Evolutionary conservation across 768 basidiomycete genomes (phyloP), one percentile per base, ranked within the genome.

Genomic region (Scleroderma bovista): DNA sequence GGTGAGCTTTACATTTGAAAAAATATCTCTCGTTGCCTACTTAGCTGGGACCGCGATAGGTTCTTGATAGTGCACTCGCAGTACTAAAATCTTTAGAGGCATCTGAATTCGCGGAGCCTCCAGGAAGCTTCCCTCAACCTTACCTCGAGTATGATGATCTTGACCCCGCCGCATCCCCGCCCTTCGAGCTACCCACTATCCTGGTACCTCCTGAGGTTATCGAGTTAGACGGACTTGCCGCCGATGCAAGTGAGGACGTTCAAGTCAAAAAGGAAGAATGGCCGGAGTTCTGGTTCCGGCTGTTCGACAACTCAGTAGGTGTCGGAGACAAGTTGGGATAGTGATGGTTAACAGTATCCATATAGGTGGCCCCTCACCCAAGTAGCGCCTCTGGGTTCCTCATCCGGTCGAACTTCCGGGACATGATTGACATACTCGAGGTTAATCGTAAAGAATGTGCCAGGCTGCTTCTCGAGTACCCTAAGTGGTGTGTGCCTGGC

Each of bases 391-490:
- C 80, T 9, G 93, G 93, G 3, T 95, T 93, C 67, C 74, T 85
- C 23, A 76, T 96, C 6, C 86, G 87, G 22, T 77, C 84, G 11
- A 74, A 82, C 20, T 66, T 96, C 10, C 68, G 81, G 7, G 93
- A 97, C 61, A 78, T 85, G 17, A 68, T 96, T 37, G 81, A 91
- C 50, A 86, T 97, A 15, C 98, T 90, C 60, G 95, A 98, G 65
- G 80, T 96, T 44, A 98, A 99, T 66, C 81, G 96, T 48, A 96
- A 95, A 65, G 96, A 99, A 60, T 88, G 86, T 56, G 94, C 96
- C 1, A 76, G 88, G 3, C 71, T 97, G 8, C 73, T 98, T 6
- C 76, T 96, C 40, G 86, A 92, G 64, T 84, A 88, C 48, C 88
- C 90, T 1, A 86, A 84, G 59, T 96, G 93, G 88, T 79, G 84